Conservation (phyloP, 192 early-diverging fungal genomes). For the Lobosporangium transversale region DNA sequence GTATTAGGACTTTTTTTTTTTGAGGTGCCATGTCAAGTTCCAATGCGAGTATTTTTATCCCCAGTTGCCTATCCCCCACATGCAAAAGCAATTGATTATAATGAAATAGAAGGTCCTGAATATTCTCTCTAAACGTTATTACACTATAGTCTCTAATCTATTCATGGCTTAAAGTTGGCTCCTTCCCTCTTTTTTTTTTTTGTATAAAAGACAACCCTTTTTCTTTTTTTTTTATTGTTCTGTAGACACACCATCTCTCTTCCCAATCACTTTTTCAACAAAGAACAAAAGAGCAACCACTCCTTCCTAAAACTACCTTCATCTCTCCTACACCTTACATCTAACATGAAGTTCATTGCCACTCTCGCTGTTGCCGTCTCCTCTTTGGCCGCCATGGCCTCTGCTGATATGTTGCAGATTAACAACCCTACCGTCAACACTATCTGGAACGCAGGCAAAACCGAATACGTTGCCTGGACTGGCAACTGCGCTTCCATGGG, state of each 20-base stretch:
- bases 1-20: too few species aligned
- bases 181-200: too few species aligned
- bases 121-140: too few species aligned
- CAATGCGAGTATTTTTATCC: too few species aligned
- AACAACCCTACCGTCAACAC: constrained; percentile 20
- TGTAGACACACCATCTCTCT: too few species aligned
- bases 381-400: constrained; percentile 12
- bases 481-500: constrained; percentile 28
- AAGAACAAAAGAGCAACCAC: neutral
- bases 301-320: constrained; percentile 5
- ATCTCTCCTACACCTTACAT: neutral
- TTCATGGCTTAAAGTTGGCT: too few species aligned
- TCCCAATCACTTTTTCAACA: neutral
- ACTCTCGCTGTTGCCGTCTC: constrained; percentile 14
- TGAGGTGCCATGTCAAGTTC: too few species aligned
- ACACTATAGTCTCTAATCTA: too few species aligned
- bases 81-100: too few species aligned
- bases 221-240: neutral
- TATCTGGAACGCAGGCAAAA: constrained; percentile 6
- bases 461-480: constrained; percentile 14
- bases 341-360: constrained; percentile 31
- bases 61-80: too few species aligned
- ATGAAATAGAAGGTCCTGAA: too few species aligned
- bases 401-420: constrained; percentile 33
- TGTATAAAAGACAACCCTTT: neutral